These are phyloP conservation scores for Trichoderma aggressivum DNA, from an alignment of 2,329 filamentous ascomycete genomes.

Conservation along the genomic window DNA sequence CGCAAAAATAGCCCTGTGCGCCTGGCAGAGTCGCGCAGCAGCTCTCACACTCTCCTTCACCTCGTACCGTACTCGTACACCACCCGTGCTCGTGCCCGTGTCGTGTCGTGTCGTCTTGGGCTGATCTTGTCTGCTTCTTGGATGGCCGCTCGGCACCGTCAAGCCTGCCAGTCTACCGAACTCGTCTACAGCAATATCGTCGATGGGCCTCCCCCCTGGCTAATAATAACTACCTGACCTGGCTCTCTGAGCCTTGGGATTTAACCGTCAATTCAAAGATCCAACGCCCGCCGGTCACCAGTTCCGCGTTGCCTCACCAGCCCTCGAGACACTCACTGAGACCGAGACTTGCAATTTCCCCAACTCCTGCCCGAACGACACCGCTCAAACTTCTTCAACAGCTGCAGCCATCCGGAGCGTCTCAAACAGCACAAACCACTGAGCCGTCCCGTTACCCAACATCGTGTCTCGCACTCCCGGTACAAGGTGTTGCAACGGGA, in stretches of 20 bases:
- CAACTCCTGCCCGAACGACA: neutral
- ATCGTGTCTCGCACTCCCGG: neutral
- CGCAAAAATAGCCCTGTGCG: conserved; percentile 4
- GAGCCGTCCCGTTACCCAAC: neutral
- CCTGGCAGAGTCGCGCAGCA: neutral
- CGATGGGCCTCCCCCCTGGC: neutral
- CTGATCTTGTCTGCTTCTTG: neutral
- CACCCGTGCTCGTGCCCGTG: too few species aligned
- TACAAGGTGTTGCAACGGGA: neutral
- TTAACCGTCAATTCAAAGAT: conserved; percentile 1
- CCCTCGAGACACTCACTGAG: conserved; percentile 2
- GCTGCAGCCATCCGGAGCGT: neutral
- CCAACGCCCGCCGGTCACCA: neutral
- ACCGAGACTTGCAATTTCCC: neutral
- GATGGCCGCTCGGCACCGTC: neutral
- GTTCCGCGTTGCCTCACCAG: neutral
- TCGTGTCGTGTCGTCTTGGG: neutral
- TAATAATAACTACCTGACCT: neutral
- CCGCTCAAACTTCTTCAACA: neutral
- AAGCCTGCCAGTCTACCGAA: neutral
- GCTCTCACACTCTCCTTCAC: neutral
- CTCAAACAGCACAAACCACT: neutral
- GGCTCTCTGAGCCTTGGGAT: neutral
- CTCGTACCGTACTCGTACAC: neutral
- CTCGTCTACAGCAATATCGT: neutral